Base-by-base conservation (phyloP, 257 asterid genomes). In the Penstemon newberryi region DNA sequence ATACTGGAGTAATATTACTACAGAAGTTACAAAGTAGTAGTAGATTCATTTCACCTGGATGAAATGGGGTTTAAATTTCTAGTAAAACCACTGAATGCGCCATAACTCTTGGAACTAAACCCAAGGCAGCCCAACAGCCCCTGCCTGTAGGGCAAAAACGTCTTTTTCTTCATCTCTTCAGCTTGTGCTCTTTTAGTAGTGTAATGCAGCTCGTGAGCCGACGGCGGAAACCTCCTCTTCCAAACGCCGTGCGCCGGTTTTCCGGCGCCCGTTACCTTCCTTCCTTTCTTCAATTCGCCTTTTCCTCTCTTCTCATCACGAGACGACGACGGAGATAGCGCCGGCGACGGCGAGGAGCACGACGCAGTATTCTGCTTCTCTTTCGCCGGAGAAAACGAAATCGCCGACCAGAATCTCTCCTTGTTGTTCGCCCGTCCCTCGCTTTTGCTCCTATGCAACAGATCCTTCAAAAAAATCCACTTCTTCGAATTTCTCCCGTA, bases 131-230 rank as follows among this genome's bases (percentile, higher is more conserved):
- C 99, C 9, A 94, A 79, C 60, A 94, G 70, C 4, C 99, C 97
- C 69, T 87, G 96, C 67, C 91, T 54, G 71, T 94, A 94, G 3
- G 99, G 99, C 74, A 94, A 80, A 72, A 83, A 94, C 40, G 99
- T 94, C 89, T 89, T 91, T 74, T 78, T 94, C 96, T 89, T 91
- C 96, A 94, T 79, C 84, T 94, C 99, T 81, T 91, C 99, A 47
- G 99, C 92, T 63, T 94, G 96, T 55, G 96, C 97, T 73, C 97
- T 76, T 67, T 89, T 84, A 1, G 93, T 79, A 0, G 96, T 88
- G 82, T 94, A 94, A 71, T 88, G 96, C 84, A 91, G 38, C 76
- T 89, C 99, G 73, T 91, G 97, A 5, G 99, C 92, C 3, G 99
- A 94, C 7, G 82, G 91, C 13, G 79, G 86, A 3, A 60, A 72